Conservation (phyloP, 331 rosid genomes). For the Prunus yedoensis region DNA sequence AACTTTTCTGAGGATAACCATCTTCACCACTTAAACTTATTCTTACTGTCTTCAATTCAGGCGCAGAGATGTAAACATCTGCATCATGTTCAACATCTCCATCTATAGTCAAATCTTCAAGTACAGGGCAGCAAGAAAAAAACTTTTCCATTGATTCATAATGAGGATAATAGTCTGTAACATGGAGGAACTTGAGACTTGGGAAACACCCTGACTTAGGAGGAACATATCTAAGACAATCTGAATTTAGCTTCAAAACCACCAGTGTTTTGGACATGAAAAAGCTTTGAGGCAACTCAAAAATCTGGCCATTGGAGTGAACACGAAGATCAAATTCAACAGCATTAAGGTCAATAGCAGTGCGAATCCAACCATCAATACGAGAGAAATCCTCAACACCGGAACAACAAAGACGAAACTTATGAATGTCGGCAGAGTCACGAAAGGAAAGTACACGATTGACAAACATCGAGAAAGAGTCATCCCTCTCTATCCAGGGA, state of each 20-base stretch:
- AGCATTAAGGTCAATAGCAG: neutral
- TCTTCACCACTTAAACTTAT: neutral
- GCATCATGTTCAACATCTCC: neutral
- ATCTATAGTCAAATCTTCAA: constrained; percentile 1
- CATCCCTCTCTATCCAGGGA: no score
- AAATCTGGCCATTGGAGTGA: neutral
- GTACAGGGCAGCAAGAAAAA: constrained; percentile 6
- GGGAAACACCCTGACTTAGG: neutral
- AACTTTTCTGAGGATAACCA: neutral
- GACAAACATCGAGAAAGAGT: neutral
- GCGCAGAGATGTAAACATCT: neutral
- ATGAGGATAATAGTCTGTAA: neutral
- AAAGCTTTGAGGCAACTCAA: constrained; percentile 6
- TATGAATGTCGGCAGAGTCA: neutral
- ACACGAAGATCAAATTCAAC: neutral
- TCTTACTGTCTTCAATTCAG: neutral
- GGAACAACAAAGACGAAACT: neutral
- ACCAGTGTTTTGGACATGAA: neutral
- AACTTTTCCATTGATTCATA: neutral
- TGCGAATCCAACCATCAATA: neutral
- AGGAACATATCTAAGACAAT: neutral
- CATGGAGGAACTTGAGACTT: constrained; percentile 7
- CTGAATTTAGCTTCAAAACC: neutral
- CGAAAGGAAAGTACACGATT: neutral
- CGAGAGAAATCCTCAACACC: neutral